phyloP scores from a whole-genome alignment of 768 basidiomycete species.

The Russula foetens region DNA sequence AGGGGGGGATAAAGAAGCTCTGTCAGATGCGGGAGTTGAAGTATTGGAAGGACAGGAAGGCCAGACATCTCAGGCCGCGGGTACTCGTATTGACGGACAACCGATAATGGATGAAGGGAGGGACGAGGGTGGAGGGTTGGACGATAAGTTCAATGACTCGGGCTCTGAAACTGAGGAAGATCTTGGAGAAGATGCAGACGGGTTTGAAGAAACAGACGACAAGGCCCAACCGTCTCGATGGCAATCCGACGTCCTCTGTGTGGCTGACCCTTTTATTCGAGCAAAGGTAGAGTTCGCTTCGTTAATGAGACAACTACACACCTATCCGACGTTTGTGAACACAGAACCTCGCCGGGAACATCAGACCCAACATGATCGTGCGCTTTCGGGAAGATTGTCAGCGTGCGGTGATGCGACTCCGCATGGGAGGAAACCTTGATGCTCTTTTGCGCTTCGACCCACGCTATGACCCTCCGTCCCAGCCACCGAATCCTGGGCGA shows the following conservation, averaged over 20 bases:
- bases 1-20: neutral
- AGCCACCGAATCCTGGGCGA: neutral
- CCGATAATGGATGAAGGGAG: neutral
- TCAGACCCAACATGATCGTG: conserved; percentile 1
- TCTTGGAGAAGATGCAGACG: neutral
- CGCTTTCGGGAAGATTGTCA: conserved; percentile 19
- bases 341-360: conserved; percentile 23
- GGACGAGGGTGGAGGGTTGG: neutral
- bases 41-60: neutral
- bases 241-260: conserved; percentile 21
- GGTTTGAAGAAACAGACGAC: neutral
- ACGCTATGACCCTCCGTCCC: conserved; percentile 1
- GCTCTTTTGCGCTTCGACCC: conserved; percentile 8
- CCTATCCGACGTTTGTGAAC: neutral
- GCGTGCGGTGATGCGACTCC: conserved; percentile 15
- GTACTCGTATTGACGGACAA: neutral
- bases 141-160: neutral
- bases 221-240: conserved; percentile 3
- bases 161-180: neutral
- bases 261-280: conserved; percentile 36
- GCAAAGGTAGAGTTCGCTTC: conserved; percentile 27
- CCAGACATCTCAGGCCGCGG: neutral
- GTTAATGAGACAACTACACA: neutral
- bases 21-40: neutral
- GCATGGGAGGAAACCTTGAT: conserved; percentile 6